These are phyloP conservation scores for Ceratopteris richardii DNA, from an alignment of 75 land plant genomes.

Conservation along the genomic window DNA sequence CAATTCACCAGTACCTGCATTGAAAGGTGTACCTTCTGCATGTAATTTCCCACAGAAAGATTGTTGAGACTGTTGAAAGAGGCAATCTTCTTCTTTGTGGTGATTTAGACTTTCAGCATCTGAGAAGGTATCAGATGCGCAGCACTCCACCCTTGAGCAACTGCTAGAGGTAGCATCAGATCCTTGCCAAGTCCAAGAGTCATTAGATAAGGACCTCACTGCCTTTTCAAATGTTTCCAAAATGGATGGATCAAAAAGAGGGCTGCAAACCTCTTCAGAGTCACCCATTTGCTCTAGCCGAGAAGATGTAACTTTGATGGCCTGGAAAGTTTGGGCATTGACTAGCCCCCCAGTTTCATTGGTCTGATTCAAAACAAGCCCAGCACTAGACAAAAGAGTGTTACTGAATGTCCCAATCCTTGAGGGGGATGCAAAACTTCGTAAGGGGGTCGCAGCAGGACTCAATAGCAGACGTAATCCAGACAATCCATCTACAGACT, in stretches of 20 bases:
- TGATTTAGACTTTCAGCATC: constrained; percentile 3
- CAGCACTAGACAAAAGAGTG: background rate
- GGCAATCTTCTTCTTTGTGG: background rate
- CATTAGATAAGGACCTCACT: constrained; percentile 10
- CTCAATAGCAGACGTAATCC: constrained; percentile 3
- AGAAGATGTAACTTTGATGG: background rate
- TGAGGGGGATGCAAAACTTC: background rate
- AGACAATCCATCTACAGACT: background rate
- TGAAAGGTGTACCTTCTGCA: too few relatives aligned
- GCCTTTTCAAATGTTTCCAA: constrained; percentile 29
- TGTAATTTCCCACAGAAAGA: too few relatives aligned
- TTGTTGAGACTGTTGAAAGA: too few relatives aligned
- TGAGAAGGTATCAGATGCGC: background rate
- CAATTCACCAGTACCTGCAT: too few relatives aligned
- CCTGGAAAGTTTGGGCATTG: background rate
- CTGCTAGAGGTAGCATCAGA: background rate
- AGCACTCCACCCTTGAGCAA: background rate
- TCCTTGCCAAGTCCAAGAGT: background rate
- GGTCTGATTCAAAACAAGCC: background rate
- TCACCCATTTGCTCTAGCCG: background rate
- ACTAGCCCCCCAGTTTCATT: background rate
- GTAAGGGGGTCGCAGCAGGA: background rate
- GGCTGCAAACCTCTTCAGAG: constrained; percentile 2
- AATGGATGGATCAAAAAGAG: constrained; percentile 25
- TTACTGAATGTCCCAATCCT: background rate